These are phyloP conservation scores for Bacterosira constricta DNA, from an alignment of 108 stramenopile genomes.

Conservation along the genomic window DNA sequence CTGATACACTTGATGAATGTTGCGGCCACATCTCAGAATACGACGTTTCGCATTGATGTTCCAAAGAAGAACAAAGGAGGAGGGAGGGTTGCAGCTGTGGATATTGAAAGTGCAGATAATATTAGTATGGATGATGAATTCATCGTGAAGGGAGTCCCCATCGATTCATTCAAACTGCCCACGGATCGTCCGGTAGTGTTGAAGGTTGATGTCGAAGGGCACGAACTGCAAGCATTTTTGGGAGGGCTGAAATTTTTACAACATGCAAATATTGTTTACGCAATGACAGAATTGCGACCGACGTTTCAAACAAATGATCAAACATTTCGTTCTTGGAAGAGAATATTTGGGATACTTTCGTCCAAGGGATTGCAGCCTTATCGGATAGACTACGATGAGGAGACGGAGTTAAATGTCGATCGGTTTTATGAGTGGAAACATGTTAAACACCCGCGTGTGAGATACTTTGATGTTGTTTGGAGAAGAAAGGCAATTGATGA, in stretches of 20 bases:
- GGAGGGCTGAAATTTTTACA: constrained; percentile 35
- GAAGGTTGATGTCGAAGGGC: constrained; percentile 46
- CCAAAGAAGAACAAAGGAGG: background rate
- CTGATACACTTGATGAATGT: constrained; percentile 23
- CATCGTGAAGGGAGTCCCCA: constrained; percentile 4
- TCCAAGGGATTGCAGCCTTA: constrained; percentile 26
- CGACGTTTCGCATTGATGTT: constrained; percentile 2
- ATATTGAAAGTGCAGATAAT: background rate
- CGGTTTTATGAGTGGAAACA: constrained; percentile 15
- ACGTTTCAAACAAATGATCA: background rate
- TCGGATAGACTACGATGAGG: constrained; percentile 24
- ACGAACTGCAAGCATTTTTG: constrained; percentile 20
- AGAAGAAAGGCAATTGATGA: no score
- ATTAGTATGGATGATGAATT: no score
- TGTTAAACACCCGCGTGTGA: constrained; percentile 20
- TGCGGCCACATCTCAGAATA: constrained; percentile 7
- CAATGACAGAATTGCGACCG: constrained; percentile 19
- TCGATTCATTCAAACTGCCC: constrained; percentile 26
- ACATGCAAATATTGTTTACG: constrained; percentile 28
- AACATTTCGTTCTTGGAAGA: no score
- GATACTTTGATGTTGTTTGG: constrained; percentile 23
- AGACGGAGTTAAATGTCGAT: constrained; percentile 11
- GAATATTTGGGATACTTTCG: constrained; percentile 4
- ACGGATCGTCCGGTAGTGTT: constrained; percentile 27
- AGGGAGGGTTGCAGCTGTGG: background rate